Conservation (phyloP, 2,329 filamentous ascomycete species). For the Botrytis byssoidea region DNA sequence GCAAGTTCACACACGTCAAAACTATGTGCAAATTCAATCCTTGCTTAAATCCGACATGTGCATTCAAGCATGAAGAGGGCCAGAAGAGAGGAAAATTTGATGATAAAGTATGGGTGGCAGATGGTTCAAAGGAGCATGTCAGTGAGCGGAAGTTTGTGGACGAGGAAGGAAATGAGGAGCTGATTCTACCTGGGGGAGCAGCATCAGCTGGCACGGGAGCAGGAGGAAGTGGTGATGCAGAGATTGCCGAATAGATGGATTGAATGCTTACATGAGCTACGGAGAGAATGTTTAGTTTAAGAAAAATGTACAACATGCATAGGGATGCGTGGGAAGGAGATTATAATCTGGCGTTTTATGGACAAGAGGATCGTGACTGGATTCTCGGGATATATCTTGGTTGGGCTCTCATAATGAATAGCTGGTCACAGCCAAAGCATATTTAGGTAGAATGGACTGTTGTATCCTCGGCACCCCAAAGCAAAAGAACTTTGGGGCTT, state of each 20-base stretch:
- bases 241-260: conserved; percentile 32
- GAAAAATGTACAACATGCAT: conserved; percentile 29
- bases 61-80: conserved; percentile 87
- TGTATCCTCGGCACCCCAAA: conserved; percentile 31
- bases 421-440: conserved; percentile 7
- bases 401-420: conserved; percentile 16
- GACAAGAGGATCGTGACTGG: conserved; percentile 6
- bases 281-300: conserved; percentile 7
- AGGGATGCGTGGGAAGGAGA: conserved; percentile 12
- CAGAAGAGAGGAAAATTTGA: conserved; percentile 78
- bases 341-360: conserved; percentile 26
- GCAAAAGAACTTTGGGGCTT: conserved; percentile 32
- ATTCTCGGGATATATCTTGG: conserved; percentile 21
- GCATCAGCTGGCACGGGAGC: conserved; percentile 18
- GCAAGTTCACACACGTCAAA: conserved; percentile 86
- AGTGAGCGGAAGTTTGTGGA: conserved; percentile 88
- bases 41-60: conserved; percentile 83
- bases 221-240: conserved; percentile 25
- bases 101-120: conserved; percentile 87
- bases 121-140: conserved; percentile 61
- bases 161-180: conserved; percentile 60
- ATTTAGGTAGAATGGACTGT: conserved; percentile 34
- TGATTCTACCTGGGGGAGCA: conserved; percentile 36
- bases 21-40: conserved; percentile 88
- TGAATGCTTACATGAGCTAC: background rate